Base-by-base conservation (phyloP, 2,329 filamentous ascomycete genomes). In the Lecanicillium sp. region DNA sequence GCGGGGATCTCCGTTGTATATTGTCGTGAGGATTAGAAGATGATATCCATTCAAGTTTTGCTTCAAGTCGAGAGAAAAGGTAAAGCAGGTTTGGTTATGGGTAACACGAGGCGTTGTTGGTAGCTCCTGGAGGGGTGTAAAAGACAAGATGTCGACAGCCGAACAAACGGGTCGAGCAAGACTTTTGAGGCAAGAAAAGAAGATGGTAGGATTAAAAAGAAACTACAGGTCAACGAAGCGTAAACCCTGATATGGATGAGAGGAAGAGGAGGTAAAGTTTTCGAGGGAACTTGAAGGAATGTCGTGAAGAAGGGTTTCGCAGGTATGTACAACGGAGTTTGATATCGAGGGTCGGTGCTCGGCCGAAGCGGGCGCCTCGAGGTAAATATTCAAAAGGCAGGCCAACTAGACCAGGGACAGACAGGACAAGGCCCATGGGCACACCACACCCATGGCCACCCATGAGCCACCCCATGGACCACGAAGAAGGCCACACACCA, bases 131-230 rank as follows among this genome's bases (percentile, higher is more conserved):
- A 6, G 21, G 23, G 21, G 44, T 35, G 24, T 44, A 46, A 37
- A 30, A 42, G 43, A 40, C 30, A 35, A 41, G 23, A n/a, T 49
- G 39, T 43, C 46, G 39, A 49, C 17, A 26, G 40, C 47, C 47
- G 47, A 49, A 39, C 15, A 37, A 49, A 49, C 47, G 47, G 47
- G 47, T 49, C 47, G 40, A 49, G 15, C 26, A 49, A 33, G 20
- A 27, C n/a, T n/a, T n/a, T n/a, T n/a, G n/a, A n/a, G n/a, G n/a
- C 17, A 30, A n/a, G 29, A 41, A 19, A 27, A 44, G 26, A 39
- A 32, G 35, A 23, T 30, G 23, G 29, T 40, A 42, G 39, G 42
- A 48, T 41, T 43, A 48, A 36, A 36, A 29, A 38, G n/a, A 33
- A 23, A 48, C 46, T 37, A 49, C 39, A 30, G 26, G 46, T 37